These are phyloP conservation scores for Phaffia australis DNA, from an alignment of 768 basidiomycete species.

Conservation along the genomic window DNA sequence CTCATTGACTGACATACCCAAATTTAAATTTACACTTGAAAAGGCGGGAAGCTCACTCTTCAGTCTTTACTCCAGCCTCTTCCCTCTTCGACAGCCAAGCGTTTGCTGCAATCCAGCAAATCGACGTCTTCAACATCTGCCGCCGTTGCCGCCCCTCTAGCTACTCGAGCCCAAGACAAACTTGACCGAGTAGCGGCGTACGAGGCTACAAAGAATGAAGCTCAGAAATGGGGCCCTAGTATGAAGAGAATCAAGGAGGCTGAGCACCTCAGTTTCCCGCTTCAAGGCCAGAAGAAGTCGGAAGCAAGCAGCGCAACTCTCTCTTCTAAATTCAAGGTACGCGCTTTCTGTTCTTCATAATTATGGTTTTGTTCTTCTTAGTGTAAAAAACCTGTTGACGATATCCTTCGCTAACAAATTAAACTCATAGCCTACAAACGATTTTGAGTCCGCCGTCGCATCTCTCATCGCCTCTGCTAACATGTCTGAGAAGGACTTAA, in stretches of 20 bases:
- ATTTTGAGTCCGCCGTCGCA: slow-evolving; percentile 73
- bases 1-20: slow-evolving; percentile 28
- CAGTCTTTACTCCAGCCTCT: slow-evolving; percentile 41
- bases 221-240: slow-evolving; percentile 83
- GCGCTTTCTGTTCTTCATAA: slow-evolving; percentile 10
- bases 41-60: slow-evolving; percentile 37
- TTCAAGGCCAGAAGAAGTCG: slow-evolving; percentile 53
- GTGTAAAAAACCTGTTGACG: not conserved
- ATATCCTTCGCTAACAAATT: not conserved
- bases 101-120: slow-evolving; percentile 56
- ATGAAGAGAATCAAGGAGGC: slow-evolving; percentile 91
- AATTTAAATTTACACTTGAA: slow-evolving; percentile 2
- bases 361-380: not conserved
- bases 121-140: slow-evolving; percentile 46
- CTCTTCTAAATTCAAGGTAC: slow-evolving; percentile 72
- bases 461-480: slow-evolving; percentile 68
- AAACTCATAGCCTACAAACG: slow-evolving; percentile 57
- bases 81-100: slow-evolving; percentile 56
- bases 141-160: slow-evolving; percentile 68
- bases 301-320: slow-evolving; percentile 63
- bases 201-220: slow-evolving; percentile 81
- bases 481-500: slow-evolving; percentile 68
- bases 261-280: slow-evolving; percentile 74
- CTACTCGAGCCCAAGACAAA: slow-evolving; percentile 74
- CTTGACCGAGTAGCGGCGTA: slow-evolving; percentile 89